Percentiles rank a stretch among this genome's conserved stretches.
Conservation (phyloP, 1,139 yeast genomes). For the Taphrina confusa region DNA sequence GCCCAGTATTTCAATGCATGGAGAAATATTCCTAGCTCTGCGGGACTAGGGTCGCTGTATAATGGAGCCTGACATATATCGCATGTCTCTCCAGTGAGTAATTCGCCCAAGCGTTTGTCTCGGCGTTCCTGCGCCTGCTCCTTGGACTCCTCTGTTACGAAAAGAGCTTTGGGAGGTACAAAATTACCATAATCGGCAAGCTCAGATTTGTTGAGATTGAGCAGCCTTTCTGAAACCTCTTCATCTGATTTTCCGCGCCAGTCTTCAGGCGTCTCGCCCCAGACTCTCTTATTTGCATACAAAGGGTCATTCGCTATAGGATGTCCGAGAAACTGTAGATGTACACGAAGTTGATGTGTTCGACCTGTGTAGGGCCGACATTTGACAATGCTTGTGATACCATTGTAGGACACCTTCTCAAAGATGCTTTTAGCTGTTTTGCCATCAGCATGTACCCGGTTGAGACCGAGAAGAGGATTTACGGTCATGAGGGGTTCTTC, state of each 20-base stretch:
- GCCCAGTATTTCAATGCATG: conserved; percentile 76
- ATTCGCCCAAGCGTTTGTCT: conserved; percentile 55
- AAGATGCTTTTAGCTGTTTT: conserved; percentile 60
- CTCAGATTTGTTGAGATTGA: conserved; percentile 66
- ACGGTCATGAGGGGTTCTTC: conserved; percentile 71
- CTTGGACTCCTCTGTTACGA: conserved; percentile 24
- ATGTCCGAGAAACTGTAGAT: conserved; percentile 77
- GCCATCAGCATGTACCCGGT: conserved; percentile 66
- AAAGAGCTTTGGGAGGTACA: conserved; percentile 42
- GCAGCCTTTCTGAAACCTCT: conserved; percentile 54
- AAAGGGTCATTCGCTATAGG: conserved; percentile 96
- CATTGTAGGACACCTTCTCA: conserved; percentile 62
- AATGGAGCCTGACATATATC: conserved; percentile 67
- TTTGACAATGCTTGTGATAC: conserved; percentile 66
- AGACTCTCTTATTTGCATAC: conserved; percentile 65
- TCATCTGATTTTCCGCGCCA: conserved; percentile 55
- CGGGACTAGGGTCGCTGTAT: conserved; percentile 84
- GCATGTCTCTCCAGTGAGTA: conserved; percentile 60
- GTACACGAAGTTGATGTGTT: conserved; percentile 93
- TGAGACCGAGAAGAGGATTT: conserved; percentile 77
- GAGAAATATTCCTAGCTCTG: conserved; percentile 82
- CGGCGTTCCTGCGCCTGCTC: conserved; percentile 34
- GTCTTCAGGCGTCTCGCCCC: conserved; percentile 68
- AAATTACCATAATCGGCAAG: conserved; percentile 63
- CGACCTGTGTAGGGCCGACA: conserved; percentile 89